These are phyloP conservation scores for Zoysia japonica DNA, from an alignment of 176 grass and related monocot species.

Conservation along the genomic window DNA sequence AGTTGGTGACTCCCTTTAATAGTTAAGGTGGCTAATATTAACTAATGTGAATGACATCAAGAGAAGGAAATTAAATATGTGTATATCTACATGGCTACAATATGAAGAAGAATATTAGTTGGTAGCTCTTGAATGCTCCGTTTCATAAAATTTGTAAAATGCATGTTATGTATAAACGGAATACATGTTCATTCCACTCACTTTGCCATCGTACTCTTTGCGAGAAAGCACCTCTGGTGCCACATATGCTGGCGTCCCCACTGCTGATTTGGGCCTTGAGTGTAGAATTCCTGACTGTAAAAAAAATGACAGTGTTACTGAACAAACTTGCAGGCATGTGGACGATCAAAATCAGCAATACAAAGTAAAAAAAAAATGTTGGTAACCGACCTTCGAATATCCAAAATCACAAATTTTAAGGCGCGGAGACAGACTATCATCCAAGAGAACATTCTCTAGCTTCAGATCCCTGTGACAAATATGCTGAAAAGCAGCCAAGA, in stretches of 20 bases:
- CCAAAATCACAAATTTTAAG: conserved; percentile 92
- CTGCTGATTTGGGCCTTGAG: conserved; percentile 87
- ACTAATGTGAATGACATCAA: conserved; percentile 21
- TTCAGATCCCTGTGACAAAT: conserved; percentile 91
- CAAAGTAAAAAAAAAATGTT: neutral
- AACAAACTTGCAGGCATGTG: conserved; percentile 7
- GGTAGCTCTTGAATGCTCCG: neutral
- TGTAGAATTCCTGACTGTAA: conserved; percentile 70
- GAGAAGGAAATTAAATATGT: neutral
- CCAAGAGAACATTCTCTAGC: conserved; percentile 74
- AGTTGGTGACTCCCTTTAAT: neutral
- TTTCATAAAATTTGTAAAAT: conserved; percentile 25
- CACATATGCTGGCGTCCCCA: conserved; percentile 81
- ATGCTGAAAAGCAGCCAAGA: conserved; percentile 60
- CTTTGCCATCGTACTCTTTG: conserved; percentile 77
- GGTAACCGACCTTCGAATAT: conserved; percentile 65
- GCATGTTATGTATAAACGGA: conserved; percentile 16
- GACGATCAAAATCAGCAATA: conserved; percentile 7
- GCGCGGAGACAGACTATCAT: conserved; percentile 56
- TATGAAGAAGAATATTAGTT: neutral
- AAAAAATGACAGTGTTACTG: conserved; percentile 31
- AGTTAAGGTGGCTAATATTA: conserved; percentile 13
- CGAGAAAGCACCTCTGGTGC: conserved; percentile 72
- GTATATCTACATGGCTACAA: neutral
- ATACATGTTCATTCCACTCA: conserved; percentile 31